Base-by-base conservation (phyloP, 257 asterid species). In the Parsonsia alboflavescens region DNA sequence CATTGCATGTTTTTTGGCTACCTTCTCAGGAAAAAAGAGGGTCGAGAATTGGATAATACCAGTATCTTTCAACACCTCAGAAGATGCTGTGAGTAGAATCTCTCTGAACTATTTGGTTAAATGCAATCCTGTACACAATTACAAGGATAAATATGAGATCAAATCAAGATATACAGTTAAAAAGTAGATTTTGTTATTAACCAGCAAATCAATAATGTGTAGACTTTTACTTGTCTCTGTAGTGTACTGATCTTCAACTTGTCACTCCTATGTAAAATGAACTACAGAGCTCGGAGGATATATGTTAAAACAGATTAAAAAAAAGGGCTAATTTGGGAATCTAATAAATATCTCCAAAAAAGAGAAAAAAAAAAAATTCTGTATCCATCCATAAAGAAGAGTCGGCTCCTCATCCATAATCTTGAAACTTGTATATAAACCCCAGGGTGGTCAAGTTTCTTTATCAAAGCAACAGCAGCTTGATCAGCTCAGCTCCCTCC, bases 391-490 rank as follows among this genome's bases (percentile, higher is more conserved):
- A 65, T 63, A 45, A 53, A n/a, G 49, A 68, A 75, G 58, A 72
- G 74, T 19, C 17, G 52, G 72, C 63, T 12, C 22, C 5, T 24
- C 21, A 49, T 79, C 58, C 63, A 71, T 57, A 44, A 67, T 49
- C 58, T 50, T 70, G 33, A 66, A 61, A 26, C 39, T 26, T 56
- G 1, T 83, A 83, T 83, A 85, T 83, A 84, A 42, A 56, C 74
- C 42, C 19, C 74, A 72, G 72, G 52, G n/a, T 48, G 54, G 71
- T 13, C 75, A 65, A 78, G 19, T 49, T 78, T 65, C 63, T 74
- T 77, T 78, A 75, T 75, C 72, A 72, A 76, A 54, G 65, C 19
- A 72, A 10, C 4, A 52, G 19, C 21, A 22, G 5, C 63, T 57
- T 15, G 33, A n/a, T 57, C 63, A 22, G 33, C 80, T 22, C 8